Conservation (phyloP, 495 filamentous ascomycete species). For the Trichocladium antarcticum region DNA sequence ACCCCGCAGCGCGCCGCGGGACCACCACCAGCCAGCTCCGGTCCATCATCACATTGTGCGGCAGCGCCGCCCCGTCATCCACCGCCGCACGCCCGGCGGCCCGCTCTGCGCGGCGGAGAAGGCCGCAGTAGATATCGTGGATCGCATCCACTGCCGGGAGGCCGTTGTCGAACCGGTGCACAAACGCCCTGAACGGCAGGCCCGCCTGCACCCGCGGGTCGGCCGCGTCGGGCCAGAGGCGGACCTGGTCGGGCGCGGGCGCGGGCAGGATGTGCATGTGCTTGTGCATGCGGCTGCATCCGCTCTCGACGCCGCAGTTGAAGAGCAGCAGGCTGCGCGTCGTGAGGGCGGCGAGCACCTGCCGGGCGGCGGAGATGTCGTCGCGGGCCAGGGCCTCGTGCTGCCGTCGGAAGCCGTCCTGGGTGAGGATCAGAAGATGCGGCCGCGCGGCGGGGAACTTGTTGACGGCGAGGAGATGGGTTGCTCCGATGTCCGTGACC, state of each 20-base stretch:
- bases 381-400: slow-evolving; percentile 8
- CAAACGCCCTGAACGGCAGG: slow-evolving; percentile 14
- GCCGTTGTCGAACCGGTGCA: slow-evolving; percentile 8
- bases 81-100: slow-evolving; percentile 1
- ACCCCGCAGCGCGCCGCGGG: slow-evolving; percentile 20
- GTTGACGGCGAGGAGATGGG: slow-evolving; percentile 32
- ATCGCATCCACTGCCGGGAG: slow-evolving; percentile 9
- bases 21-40: slow-evolving; percentile 33
- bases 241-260: slow-evolving; percentile 1
- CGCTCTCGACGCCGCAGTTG: slow-evolving; percentile 30
- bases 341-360: background rate
- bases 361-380: slow-evolving; percentile 9
- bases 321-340: slow-evolving; percentile 22
- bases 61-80: slow-evolving; percentile 10
- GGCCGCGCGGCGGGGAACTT: slow-evolving; percentile 34
- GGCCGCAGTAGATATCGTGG: slow-evolving; percentile 15
- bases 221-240: slow-evolving; percentile 11
- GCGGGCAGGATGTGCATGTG: slow-evolving; percentile 34
- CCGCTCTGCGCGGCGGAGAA: slow-evolving; percentile 20
- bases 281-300: slow-evolving; percentile 36
- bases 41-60: slow-evolving; percentile 36
- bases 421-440: slow-evolving; percentile 31
- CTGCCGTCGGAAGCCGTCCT: slow-evolving; percentile 31
- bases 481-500: slow-evolving; percentile 10
- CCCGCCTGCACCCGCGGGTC: background rate